Evolutionary conservation across 2,329 filamentous ascomycete genomes (phyloP), one percentile per base, ranked within the genome.

Genomic region (Alternaria angustiovoidea): DNA sequence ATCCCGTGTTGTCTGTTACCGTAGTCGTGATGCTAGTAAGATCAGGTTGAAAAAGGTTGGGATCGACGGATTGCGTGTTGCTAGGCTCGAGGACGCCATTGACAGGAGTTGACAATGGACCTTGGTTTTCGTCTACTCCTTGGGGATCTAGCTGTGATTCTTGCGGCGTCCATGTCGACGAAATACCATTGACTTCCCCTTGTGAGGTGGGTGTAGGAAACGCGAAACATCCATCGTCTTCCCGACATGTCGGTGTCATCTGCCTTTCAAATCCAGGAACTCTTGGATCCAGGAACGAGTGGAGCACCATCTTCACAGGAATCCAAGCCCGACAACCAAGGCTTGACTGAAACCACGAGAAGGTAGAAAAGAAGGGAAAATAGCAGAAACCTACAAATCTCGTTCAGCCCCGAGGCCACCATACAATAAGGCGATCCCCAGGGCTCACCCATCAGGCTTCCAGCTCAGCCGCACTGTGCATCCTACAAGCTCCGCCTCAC

Each of bases 401-500:
- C n/a, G 5, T 18, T 32, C 18, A 26, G 28, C 12, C 32, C 9
- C n/a, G 12, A 43, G 36, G 42, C 36, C 22, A 56, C 36, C 51
- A 51, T 22, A 49, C 28, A 59, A 59, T 55, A 59, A 44, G 20
- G 24, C 24, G 9, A 43, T 32, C 20, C 12, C 20, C 42, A 24
- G 24, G 28, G 41, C 36, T n/a, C 20, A 22, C 26, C 38, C 30
- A 49, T 51, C 42, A 59, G 51, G 57, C 51, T 54, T 36, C 51
- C 57, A 43, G 52, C 51, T 59, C 57, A 62, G 52, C 49, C 57
- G 57, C 57, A 57, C 24, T 42, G 11, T 26, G 53, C 57, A 57
- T 42, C 34, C 44, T 8, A 22, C 44, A 42, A 58, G 54, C 61
- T 58, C 57, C 61, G 61, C 63, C 63, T 63, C 63, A 28, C 41